Evolutionary conservation across 495 filamentous ascomycete genomes (phyloP).

Genomic region (Beverwykella pulmonaria): DNA sequence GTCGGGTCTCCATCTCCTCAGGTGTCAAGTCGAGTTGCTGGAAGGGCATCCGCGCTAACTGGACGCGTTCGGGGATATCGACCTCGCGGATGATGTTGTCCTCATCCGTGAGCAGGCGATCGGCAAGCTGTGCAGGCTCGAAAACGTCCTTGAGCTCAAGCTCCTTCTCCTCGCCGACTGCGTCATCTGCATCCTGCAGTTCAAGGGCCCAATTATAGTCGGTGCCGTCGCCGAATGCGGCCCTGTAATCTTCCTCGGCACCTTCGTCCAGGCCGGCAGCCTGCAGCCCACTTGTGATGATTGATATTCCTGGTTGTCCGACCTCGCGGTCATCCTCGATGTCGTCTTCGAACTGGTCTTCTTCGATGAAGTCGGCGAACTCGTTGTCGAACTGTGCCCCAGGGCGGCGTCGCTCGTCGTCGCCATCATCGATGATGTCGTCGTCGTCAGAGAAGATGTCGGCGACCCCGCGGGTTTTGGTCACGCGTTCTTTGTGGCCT

Average conservation of each 20-base stretch:
- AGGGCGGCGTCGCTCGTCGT: constrained; percentile 46
- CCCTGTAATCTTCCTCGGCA: constrained; percentile 89
- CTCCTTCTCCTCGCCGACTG: constrained; percentile 64
- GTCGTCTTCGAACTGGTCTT: constrained; percentile 82
- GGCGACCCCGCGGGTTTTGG: constrained; percentile 70
- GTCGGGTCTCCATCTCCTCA: constrained; percentile 59
- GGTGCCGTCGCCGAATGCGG: constrained; percentile 90
- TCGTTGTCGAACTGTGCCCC: constrained; percentile 63
- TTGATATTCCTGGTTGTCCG: constrained; percentile 65
- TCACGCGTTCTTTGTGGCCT: constrained; percentile 71
- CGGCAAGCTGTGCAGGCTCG: constrained; percentile 88
- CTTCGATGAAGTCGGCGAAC: constrained; percentile 96
- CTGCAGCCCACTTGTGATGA: constrained; percentile 67
- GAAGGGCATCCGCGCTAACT: constrained; percentile 86
- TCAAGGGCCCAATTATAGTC: constrained; percentile 94
- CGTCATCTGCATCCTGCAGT: constrained; percentile 71
- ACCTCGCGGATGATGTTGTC: constrained; percentile 84
- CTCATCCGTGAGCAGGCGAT: constrained; percentile 92
- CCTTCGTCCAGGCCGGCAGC: constrained; percentile 82
- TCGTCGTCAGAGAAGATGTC: constrained; percentile 97
- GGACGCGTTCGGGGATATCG: constrained; percentile 93
- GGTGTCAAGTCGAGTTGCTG: constrained; percentile 71
- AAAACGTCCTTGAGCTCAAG: constrained; percentile 98
- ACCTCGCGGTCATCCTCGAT: constrained; percentile 89
- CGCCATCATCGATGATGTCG: constrained; percentile 55